Conservation (phyloP, 352 stramenopile genomes). For the Phytophthora fragariae region DNA sequence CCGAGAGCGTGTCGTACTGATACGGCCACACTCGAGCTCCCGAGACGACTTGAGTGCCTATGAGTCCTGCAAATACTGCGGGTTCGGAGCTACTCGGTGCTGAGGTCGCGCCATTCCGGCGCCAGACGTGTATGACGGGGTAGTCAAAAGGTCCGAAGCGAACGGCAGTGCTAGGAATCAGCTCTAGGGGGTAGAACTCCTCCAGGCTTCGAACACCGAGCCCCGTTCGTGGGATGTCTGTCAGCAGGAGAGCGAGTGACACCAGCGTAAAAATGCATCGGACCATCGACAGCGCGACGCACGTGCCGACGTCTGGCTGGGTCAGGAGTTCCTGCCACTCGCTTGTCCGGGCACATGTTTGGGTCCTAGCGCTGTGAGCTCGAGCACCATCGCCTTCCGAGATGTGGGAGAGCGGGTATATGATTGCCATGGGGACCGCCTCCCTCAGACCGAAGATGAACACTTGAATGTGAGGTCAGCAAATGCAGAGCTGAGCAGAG, state of each 20-base stretch:
- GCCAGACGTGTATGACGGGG: constrained; percentile 42
- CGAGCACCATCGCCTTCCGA: neutral
- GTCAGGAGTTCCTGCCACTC: constrained; percentile 26
- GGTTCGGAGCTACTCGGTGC: constrained; percentile 4
- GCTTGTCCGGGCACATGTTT: neutral
- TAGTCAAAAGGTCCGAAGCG: constrained; percentile 63
- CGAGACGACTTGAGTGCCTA: constrained; percentile 20
- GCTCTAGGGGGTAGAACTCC: constrained; percentile 31
- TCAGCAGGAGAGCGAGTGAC: constrained; percentile 46
- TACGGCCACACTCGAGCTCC: constrained; percentile 41
- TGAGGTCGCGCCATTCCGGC: constrained; percentile 8
- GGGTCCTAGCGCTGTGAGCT: constrained; percentile 6
- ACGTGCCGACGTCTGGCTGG: constrained; percentile 34
- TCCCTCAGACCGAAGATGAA: neutral
- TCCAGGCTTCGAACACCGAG: constrained; percentile 38
- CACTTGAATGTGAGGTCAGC: neutral
- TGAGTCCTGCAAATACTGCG: constrained; percentile 23
- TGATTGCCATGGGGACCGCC: neutral
- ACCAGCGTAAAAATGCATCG: constrained; percentile 49
- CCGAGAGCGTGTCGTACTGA: constrained; percentile 47
- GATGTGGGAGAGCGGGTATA: neutral
- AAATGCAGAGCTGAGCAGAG: neutral
- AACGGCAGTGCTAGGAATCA: constrained; percentile 38
- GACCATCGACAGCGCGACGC: constrained; percentile 37
- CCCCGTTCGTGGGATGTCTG: constrained; percentile 62